These are phyloP conservation scores for Fusarium nisikadoi DNA, from an alignment of 2,329 filamentous ascomycete species.

Conservation along the genomic window DNA sequence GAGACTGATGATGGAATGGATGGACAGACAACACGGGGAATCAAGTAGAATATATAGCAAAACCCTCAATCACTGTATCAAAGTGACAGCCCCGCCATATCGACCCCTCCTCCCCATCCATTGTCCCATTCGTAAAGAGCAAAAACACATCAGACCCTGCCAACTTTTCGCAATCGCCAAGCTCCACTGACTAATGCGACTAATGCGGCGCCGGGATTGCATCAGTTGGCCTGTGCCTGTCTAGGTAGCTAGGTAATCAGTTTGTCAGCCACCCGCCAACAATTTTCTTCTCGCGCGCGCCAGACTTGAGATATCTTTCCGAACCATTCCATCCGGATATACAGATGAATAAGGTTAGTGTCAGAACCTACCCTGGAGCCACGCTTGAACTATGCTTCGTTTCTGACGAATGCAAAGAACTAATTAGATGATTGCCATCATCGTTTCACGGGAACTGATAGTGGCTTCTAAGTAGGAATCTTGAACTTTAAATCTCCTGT, in stretches of 20 bases:
- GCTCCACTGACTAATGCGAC: conserved; percentile 29
- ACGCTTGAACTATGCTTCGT: background rate
- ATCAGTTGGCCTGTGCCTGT: conserved; percentile 6
- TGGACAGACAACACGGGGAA: background rate
- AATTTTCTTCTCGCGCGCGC: conserved; percentile 11
- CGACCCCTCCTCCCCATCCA: conserved; percentile 8
- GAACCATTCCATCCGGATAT: conserved; percentile 10
- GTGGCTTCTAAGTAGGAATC: too few species aligned
- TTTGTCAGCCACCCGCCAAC: background rate
- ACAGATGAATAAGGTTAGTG: background rate
- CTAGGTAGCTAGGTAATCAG: background rate
- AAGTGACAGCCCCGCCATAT: conserved; percentile 17
- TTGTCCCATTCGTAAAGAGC: conserved; percentile 2
- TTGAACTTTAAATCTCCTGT: background rate
- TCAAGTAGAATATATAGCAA: conserved; percentile 25
- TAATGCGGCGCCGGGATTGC: conserved; percentile 16
- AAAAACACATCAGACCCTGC: conserved; percentile 9
- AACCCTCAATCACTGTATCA: conserved; percentile 1
- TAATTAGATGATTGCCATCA: background rate
- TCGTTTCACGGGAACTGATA: background rate
- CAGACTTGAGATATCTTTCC: background rate
- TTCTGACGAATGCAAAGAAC: background rate
- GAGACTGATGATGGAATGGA: background rate
- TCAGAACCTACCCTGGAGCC: background rate
- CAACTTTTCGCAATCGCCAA: conserved; percentile 18